Conservation (phyloP, 2,329 filamentous ascomycete genomes). For the Celoporthe dispersa region DNA sequence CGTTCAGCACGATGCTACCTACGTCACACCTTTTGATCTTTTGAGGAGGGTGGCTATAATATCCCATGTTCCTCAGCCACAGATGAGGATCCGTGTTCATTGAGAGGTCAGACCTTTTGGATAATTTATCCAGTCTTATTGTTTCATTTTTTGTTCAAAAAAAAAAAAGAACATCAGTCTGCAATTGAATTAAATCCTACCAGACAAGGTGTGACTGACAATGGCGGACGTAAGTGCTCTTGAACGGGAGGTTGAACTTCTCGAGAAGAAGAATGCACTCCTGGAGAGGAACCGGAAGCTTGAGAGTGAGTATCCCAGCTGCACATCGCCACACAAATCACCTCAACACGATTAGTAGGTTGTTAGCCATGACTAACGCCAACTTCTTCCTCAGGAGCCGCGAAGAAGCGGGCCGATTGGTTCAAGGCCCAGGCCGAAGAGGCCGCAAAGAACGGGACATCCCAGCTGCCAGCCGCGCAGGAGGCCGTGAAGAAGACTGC, state of each 20-base stretch:
- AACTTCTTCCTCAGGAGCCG: constrained; percentile 13
- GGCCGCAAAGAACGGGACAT: constrained; percentile 9
- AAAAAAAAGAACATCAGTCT: no score
- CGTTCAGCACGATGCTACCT: neutral
- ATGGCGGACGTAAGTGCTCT: constrained; percentile 26
- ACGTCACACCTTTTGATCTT: neutral
- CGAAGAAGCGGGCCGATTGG: constrained; percentile 17
- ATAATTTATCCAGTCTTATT: neutral
- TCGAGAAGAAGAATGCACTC: constrained; percentile 24
- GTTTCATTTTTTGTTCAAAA: neutral
- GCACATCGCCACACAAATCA: neutral
- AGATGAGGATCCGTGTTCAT: neutral
- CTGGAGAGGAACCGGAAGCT: constrained; percentile 24
- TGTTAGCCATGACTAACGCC: constrained; percentile 1
- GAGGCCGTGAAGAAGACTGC: constrained; percentile 13
- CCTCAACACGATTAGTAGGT: neutral
- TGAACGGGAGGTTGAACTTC: constrained; percentile 21
- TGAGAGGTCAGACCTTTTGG: neutral
- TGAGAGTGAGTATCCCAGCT: neutral
- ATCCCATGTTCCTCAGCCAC: constrained; percentile 3
- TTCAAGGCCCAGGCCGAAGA: constrained; percentile 18
- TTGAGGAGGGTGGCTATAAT: neutral
- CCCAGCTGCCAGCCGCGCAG: neutral
- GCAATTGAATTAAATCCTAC: neutral
- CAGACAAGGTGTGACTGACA: neutral